These are phyloP conservation scores for Aulographum hederae DNA, from an alignment of 2,329 filamentous ascomycete genomes.

Conservation along the genomic window DNA sequence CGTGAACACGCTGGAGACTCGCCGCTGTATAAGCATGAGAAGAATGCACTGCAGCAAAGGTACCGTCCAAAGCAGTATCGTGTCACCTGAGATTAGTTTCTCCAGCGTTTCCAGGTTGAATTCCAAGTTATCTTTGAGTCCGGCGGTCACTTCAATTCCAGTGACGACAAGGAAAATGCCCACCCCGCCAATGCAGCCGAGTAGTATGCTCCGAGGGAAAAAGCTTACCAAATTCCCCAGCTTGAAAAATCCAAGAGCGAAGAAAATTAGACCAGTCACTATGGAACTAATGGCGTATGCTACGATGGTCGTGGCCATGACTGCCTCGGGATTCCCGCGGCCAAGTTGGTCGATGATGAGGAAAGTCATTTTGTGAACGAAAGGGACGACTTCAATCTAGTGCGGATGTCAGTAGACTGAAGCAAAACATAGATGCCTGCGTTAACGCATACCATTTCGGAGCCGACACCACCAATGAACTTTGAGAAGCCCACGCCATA, in stretches of 20 bases:
- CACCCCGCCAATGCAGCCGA: slow-evolving; percentile 92
- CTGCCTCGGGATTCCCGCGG: slow-evolving; percentile 54
- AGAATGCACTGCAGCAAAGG: slow-evolving; percentile 60
- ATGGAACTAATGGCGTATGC: slow-evolving; percentile 82
- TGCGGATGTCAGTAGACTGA: too few species aligned
- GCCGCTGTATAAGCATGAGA: too few species aligned
- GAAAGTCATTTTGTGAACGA: slow-evolving; percentile 96
- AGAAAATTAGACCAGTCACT: slow-evolving; percentile 81
- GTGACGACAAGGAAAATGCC: slow-evolving; percentile 89
- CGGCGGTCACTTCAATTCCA: slow-evolving; percentile 81
- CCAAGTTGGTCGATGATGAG: slow-evolving; percentile 68
- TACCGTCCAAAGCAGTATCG: slow-evolving; percentile 64
- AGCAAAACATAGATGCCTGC: too few species aligned
- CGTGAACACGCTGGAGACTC: slow-evolving; percentile 52
- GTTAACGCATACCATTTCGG: slow-evolving; percentile 59
- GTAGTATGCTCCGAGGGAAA: slow-evolving; percentile 88
- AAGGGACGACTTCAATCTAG: slow-evolving; percentile 89
- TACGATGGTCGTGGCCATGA: slow-evolving; percentile 87
- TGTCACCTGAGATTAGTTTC: slow-evolving; percentile 55
- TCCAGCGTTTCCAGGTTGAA: slow-evolving; percentile 63
- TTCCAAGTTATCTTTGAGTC: slow-evolving; percentile 67
- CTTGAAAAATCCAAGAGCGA: slow-evolving; percentile 69
- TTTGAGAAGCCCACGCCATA: slow-evolving; percentile 73
- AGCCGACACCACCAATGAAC: slow-evolving; percentile 82
- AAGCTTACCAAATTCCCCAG: slow-evolving; percentile 91